These are phyloP conservation scores for Russula brevipes DNA, from an alignment of 768 basidiomycete genomes.

Conservation along the genomic window DNA sequence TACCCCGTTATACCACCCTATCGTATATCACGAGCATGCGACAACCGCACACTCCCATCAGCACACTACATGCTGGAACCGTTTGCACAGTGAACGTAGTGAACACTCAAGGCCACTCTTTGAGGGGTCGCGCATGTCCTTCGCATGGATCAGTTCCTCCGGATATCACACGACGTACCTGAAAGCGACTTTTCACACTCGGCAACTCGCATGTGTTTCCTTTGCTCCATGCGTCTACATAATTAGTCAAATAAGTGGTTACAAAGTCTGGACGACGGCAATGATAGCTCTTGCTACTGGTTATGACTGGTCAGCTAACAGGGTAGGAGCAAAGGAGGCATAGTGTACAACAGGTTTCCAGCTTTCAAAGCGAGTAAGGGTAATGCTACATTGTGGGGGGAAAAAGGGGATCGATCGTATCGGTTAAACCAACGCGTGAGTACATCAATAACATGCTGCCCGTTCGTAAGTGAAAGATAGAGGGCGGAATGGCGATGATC, in stretches of 20 bases:
- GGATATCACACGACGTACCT: no score
- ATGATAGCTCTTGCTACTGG: not conserved
- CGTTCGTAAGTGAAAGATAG: not conserved
- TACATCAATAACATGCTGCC: not conserved
- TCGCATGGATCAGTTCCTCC: no score
- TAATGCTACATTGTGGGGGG: slow-evolving; percentile 4
- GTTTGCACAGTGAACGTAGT: no score
- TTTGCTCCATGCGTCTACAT: not conserved
- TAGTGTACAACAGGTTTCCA: not conserved
- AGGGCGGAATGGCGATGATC: not conserved
- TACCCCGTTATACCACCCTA: no score
- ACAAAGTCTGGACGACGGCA: not conserved
- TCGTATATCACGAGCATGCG: no score
- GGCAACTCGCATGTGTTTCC: no score
- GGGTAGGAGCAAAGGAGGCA: no score
- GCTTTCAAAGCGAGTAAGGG: not conserved
- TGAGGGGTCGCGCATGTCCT: no score
- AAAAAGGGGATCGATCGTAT: not conserved
- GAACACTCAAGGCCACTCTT: no score
- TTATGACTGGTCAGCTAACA: not conserved
- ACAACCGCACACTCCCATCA: no score
- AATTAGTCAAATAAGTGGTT: slow-evolving; percentile 3
- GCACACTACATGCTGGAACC: no score
- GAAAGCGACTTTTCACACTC: no score
- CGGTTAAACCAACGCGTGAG: not conserved